Evolutionary conservation across 176 grass and related monocot genomes (phyloP).

Genomic region (Coix lacrymajobi): DNA sequence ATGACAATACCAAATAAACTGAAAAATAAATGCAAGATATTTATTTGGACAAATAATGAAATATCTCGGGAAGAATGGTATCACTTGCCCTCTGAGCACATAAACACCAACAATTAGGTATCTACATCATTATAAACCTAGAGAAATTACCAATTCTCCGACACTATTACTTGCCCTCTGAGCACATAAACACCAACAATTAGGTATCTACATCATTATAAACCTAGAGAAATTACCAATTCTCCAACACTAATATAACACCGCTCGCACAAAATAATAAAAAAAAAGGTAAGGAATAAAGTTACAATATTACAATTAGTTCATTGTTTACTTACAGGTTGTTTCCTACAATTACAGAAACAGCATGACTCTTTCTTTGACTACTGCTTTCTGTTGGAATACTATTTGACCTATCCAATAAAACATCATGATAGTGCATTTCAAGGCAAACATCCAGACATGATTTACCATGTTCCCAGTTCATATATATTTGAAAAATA

Average conservation of each 20-base stretch:
- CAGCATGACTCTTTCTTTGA: neutral
- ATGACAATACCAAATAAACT: neutral
- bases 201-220: neutral
- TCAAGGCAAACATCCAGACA: neutral
- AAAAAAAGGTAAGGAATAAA: neutral
- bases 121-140: neutral
- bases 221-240: neutral
- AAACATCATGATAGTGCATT: neutral
- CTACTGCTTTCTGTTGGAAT: neutral
- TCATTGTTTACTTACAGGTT: neutral
- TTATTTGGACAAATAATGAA: constrained; percentile 9
- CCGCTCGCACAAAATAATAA: neutral
- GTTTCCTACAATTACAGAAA: neutral
- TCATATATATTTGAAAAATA: neutral
- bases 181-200: too few relatives aligned
- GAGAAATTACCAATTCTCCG: neutral
- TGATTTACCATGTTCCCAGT: neutral
- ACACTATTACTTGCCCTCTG: too few relatives aligned
- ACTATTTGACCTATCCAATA: neutral
- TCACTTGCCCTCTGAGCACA: neutral
- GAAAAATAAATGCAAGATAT: constrained; percentile 14
- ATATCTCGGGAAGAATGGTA: neutral
- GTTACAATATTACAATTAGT: neutral
- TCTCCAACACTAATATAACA: neutral
- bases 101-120: neutral